Base-by-base conservation (phyloP, 345 rosid species). In the Populus tremula region DNA sequence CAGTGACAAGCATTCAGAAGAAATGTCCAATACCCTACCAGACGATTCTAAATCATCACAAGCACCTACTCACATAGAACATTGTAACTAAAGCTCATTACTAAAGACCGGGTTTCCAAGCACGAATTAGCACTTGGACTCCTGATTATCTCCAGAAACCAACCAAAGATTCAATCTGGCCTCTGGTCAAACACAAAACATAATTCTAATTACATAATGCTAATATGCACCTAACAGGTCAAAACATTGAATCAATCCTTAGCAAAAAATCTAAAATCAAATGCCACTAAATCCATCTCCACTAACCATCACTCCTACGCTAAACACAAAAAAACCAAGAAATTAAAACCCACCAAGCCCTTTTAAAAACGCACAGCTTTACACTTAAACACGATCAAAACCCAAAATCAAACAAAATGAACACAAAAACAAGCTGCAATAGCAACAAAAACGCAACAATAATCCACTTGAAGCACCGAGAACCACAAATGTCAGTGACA, bases 301-400 rank as follows among this genome's bases (percentile, higher is more conserved):
- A 67, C 70, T 38, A 50, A 38, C 11, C 71, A 78, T 20, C 75
- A 69, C 35, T 50, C 21, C 20, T 3, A 13, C 14, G 4, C 62
- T n/a, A 70, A 47, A 47, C 68, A 54, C 50, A 33, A 35, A 72
- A 59, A 71, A 59, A 80, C 43, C 78, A 49, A 72, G 56, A 68
- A 74, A 72, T 59, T 56, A 18, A 72, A 77, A 45, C 8, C 41
- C 13, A n/a, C 17, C 33, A 39, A 59, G 47, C 41, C 21, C 63
- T 35, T 47, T 56, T 76, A 83, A 75, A 77, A 71, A 74, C 49
- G 69, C 74, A 74, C 20, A 18, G 16, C 2, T 61, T 47, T n/a
- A 43, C 8, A 47, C 69, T 27, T 18, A 21, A 67, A 29, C 38
- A 38, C 27, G 8, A 18, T 59, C 27, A 43, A 61, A 8, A 36